phyloP scores from a whole-genome alignment of 73 alveolate species.

The Paramecium pentaurelia region DNA sequence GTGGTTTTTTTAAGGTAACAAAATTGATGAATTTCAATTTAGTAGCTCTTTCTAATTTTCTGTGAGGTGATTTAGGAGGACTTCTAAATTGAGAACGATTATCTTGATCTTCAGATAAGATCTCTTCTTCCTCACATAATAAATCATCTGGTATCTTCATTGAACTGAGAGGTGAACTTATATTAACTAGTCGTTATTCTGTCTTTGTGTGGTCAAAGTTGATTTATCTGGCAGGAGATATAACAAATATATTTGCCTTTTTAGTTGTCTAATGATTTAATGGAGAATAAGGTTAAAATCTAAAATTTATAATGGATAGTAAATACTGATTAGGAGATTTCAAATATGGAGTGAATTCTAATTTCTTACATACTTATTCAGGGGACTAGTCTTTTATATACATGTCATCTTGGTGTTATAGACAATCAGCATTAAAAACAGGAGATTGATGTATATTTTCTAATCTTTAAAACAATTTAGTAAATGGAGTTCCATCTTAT shows the following conservation, averaged over 20 bases:
- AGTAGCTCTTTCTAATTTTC: slow-evolving; percentile 17
- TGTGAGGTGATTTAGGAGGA: slow-evolving; percentile 12
- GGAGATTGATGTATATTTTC: slow-evolving; percentile 40
- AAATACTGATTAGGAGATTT: neutral
- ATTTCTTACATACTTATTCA: slow-evolving; percentile 32
- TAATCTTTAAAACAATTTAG: slow-evolving; percentile 2
- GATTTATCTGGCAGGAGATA: slow-evolving; percentile 27
- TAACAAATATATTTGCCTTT: neutral
- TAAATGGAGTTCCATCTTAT: slow-evolving; percentile 24
- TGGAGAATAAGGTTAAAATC: slow-evolving; percentile 35
- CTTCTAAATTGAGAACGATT: neutral
- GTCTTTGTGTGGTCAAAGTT: slow-evolving; percentile 23
- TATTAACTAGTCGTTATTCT: slow-evolving; percentile 13
- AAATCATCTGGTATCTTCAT: neutral
- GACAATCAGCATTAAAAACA: neutral
- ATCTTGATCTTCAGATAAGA: neutral
- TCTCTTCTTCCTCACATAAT: neutral
- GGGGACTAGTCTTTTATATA: slow-evolving; percentile 1
- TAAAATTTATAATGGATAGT: neutral
- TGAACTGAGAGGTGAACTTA: slow-evolving; percentile 37
- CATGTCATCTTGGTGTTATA: neutral
- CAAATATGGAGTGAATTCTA: neutral
- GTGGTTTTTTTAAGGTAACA: slow-evolving; percentile 3
- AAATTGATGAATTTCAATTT: slow-evolving; percentile 11
- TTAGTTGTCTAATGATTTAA: neutral